Base-by-base conservation (phyloP, 495 filamentous ascomycete species). In the Xylaria flabelliformis region DNA sequence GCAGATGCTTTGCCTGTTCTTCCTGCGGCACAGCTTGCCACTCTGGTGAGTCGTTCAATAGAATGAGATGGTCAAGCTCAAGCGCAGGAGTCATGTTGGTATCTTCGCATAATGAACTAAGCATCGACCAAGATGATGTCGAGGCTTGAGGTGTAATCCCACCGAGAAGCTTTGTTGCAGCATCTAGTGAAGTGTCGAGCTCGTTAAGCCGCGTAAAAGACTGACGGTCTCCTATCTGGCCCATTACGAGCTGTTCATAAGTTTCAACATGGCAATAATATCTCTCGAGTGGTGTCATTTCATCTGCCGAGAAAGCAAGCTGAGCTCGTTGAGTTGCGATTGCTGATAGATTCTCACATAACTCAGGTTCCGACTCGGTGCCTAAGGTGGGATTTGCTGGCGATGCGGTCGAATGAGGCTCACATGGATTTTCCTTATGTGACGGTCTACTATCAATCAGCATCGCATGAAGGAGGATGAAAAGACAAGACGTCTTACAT, bases 161-260 rank as follows among this genome's bases (percentile, higher is more conserved):
- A 2, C 3, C 24, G 1, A 64, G 15, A 24, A 71, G 13, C 10
- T 19, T 56, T 36, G 48, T 50, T 8, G 48, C 13, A 42, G 34
- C 36, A 55, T 34, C 26, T 7, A 56, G 36, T 29, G 42, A 64
- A n/a, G 21, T 17, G 17, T 39, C 32, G 26, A 62, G 39, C 32
- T 39, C 24, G 39, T 3, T n/a, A 19, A 67, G 63, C 7, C 39
- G 51, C 34, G 1, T 26, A 29, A 64, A 12, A 8, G 48, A 56
- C 21, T 17, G 34, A 19, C 3, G 21, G 2, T 32, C 21, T n/a
- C 32, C 32, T 55, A 34, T 19, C 29, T 50, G 39, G 42, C 70
- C 70, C 10, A 72, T 12, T 48, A 42, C 39, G 19, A 72, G 26
- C 63, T 72, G 63, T 26, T 72, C 70, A 4, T 72, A 19, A 13